A percentile compares a stretch with the other conserved stretches of the same genome.
These are phyloP conservation scores for Telfairia occidentalis DNA, from an alignment of 331 rosid genomes.

Conservation along the genomic window DNA sequence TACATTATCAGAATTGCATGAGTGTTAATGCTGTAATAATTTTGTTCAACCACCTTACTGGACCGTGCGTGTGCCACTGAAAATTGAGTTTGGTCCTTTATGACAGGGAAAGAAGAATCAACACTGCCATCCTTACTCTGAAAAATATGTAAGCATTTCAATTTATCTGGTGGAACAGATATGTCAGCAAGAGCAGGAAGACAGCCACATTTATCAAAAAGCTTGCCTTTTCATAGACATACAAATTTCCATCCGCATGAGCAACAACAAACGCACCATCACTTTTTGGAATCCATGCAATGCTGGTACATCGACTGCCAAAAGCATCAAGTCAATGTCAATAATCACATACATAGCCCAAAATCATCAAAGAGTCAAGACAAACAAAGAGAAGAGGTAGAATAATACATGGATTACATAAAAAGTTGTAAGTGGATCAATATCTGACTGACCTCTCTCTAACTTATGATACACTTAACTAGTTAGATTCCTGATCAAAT, in stretches of 20 bases:
- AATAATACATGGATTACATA: background rate
- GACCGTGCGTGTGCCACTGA: slow-evolving; percentile 92
- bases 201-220: slow-evolving; percentile 4
- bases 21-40: background rate
- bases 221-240: slow-evolving; percentile 87
- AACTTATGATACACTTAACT: background rate
- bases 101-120: slow-evolving; percentile 71
- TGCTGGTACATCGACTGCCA: slow-evolving; percentile 83
- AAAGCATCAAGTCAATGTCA: slow-evolving; percentile 9
- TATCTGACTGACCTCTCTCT: background rate
- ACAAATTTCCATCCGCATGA: slow-evolving; percentile 88
- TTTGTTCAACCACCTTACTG: slow-evolving; percentile 50
- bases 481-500: background rate
- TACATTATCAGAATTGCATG: background rate
- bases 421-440: background rate
- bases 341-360: background rate
- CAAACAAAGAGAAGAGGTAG: background rate
- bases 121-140: slow-evolving; percentile 89
- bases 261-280: slow-evolving; percentile 87
- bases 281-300: slow-evolving; percentile 93
- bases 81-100: slow-evolving; percentile 81
- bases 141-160: slow-evolving; percentile 14
- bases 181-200: background rate
- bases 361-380: background rate
- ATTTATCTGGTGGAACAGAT: background rate